Conservation (phyloP, 2,329 filamentous ascomycete species). For the Massarina eburnea region DNA sequence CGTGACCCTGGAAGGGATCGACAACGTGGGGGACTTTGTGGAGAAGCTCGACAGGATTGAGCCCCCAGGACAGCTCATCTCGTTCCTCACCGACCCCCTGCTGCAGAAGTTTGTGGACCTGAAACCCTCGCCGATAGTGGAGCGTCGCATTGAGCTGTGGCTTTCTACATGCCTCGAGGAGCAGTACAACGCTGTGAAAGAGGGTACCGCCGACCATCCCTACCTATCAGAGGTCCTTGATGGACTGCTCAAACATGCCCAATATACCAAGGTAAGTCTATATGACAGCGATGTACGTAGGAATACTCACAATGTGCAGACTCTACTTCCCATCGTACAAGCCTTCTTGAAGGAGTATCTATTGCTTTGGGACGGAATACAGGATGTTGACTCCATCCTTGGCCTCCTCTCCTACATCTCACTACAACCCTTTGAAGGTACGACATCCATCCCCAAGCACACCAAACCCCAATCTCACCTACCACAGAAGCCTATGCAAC, state of each 20-base stretch:
- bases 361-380: constrained; percentile 39
- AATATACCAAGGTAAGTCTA: constrained; percentile 43
- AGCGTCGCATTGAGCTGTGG: constrained; percentile 41
- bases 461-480: constrained; percentile 2
- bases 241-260: constrained; percentile 35
- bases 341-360: constrained; percentile 41
- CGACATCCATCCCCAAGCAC: constrained; percentile 24
- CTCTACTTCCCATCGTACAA: constrained; percentile 29
- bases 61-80: constrained; percentile 78
- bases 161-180: constrained; percentile 42
- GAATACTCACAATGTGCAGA: constrained; percentile 21
- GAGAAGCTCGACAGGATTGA: constrained; percentile 76
- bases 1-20: constrained; percentile 72
- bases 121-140: constrained; percentile 30
- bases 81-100: constrained; percentile 73
- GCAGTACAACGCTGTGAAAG: constrained; percentile 26
- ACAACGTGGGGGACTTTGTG: constrained; percentile 69
- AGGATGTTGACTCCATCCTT: constrained; percentile 49
- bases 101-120: constrained; percentile 74
- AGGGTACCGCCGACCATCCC: constrained; percentile 15
- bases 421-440: constrained; percentile 60
- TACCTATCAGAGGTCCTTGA: constrained; percentile 36
- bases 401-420: constrained; percentile 48
- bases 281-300: too few species aligned
- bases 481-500: constrained; percentile 37